Evolutionary conservation across 2,329 filamentous ascomycete genomes (phyloP).

Genomic region (Colletotrichum nymphaeae): DNA sequence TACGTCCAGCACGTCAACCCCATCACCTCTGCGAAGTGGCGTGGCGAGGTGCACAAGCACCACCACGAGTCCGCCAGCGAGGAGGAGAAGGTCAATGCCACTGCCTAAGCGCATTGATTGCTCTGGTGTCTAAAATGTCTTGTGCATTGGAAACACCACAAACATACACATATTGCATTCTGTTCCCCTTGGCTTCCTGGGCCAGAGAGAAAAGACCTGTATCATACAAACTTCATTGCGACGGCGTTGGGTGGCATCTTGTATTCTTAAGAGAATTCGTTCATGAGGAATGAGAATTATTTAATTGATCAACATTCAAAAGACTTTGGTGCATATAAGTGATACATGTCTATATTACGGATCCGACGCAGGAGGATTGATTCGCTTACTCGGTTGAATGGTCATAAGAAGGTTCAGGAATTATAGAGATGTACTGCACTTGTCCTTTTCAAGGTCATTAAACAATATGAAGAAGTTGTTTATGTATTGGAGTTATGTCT

Average conservation of each 20-base stretch:
- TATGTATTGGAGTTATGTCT: too few relatives aligned
- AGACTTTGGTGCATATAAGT: too few relatives aligned
- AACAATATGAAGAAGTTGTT: too few relatives aligned
- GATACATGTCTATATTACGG: background rate
- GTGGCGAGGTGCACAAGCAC: slow-evolving; percentile 41
- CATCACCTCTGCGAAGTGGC: slow-evolving; percentile 55
- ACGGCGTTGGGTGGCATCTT: slow-evolving; percentile 30
- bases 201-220: slow-evolving; percentile 8
- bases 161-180: background rate
- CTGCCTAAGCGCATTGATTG: slow-evolving; percentile 6
- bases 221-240: slow-evolving; percentile 32
- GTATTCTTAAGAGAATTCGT: slow-evolving; percentile 12
- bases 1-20: slow-evolving; percentile 68
- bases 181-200: background rate
- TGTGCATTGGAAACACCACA: background rate
- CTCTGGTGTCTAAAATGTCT: background rate
- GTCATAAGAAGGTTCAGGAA: too few relatives aligned
- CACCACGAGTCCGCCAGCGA: slow-evolving; percentile 35
- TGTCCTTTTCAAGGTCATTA: too few relatives aligned
- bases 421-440: too few relatives aligned
- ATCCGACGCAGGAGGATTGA: too few relatives aligned
- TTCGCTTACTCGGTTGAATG: too few relatives aligned
- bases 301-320: slow-evolving; percentile 16
- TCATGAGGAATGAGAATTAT: slow-evolving; percentile 31
- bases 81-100: slow-evolving; percentile 21